Evolutionary conservation across 352 stramenopile genomes (phyloP), one percentile per base, ranked within the genome.

Genomic region (Aphanomyces invadans): DNA sequence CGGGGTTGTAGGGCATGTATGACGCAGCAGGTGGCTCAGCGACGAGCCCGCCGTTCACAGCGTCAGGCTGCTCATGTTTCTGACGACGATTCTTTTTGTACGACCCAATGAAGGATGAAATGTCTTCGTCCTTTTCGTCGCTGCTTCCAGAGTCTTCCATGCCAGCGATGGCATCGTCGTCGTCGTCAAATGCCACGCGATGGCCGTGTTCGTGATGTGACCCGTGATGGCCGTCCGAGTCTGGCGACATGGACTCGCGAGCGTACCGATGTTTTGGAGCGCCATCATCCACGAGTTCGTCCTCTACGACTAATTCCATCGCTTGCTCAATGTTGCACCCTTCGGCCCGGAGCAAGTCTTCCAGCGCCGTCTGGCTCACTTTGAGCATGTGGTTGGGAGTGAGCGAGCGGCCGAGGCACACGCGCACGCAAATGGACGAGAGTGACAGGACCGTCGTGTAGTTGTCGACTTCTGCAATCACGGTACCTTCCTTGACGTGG

Each of bases 401-500:
- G 59, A 94, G 73, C 5, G 78, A 74, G 38, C 85, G 74, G 23
- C 85, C 85, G 3, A 92, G 76, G 66, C 93, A 63, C 63, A 93
- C 83, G 38, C 84, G 81, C 15, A 92, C 83, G 46, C 77, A 89
- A 25, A 93, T 92, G 48, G 90, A 88, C 1, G 84, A 92, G 46
- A 93, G 69, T 42, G 70, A 89, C 2, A 95, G 68, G 65, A 80
- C 75, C 53, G 80, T 89, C 66, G 71, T 77, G 72, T 92, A 92
- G 65, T 87, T 89, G 71, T 92, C 83, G 59, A 89, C 78, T 48
- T 92, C 83, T 19, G 91, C 81, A 62, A 93, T 74, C 21, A 93
- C 72, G 36, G 81, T 93, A 51, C 86, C 86, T 76, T 96, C 87
- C 71, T 92, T 92, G 51, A 96, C 86, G 65, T 94, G 83, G 49